Base-by-base conservation (phyloP, 805 yeast species). In the Kregervanrija fluxuum region DNA sequence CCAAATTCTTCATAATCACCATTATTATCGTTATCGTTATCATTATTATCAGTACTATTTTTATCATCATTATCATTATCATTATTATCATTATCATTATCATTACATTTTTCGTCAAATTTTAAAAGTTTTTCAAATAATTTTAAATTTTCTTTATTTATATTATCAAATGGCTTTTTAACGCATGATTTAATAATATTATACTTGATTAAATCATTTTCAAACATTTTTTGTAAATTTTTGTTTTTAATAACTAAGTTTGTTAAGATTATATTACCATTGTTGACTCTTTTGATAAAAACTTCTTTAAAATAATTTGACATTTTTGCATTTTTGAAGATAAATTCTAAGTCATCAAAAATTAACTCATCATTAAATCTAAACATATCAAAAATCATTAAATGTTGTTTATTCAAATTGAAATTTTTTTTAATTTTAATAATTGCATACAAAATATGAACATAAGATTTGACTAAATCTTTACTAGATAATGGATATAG, bases 341-440 rank as follows among this genome's bases (percentile, higher is more conserved):
- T 22, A 22, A 22, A 22, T 22, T 22, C 28, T 22, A 22, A 22
- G 8, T 22, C 28, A 22, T 22, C 6, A 22, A 22, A 22, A 22
- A 22, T 22, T 22, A 22, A 22, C 28, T 22, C 28, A 22, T 22
- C 28, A 22, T 33, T 33, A 13, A 43, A 47, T 28, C 44, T 47
- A 22, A 47, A 43, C 30, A 43, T 28, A 33, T 43, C 49, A n/a
- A 43, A 31, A 6, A 47, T 37, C 11, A 43, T 39, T 14, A 43
- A 37, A 41, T 47, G 42, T 11, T 32, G 30, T 9, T 8, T 37
- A 3, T 13, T 8, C 28, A 22, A 22, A 30, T 31, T 33, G 9
- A 40, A 33, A 16, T 4, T 10, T n/a, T 17, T 40, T 11, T 17
- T 22, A 34, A 17, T 3, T 11, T 22, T 35, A 11, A 22, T 30